These are phyloP conservation scores for Phalaenopsis equestris DNA, from an alignment of 106 monocot genomes.

Conservation along the genomic window DNA sequence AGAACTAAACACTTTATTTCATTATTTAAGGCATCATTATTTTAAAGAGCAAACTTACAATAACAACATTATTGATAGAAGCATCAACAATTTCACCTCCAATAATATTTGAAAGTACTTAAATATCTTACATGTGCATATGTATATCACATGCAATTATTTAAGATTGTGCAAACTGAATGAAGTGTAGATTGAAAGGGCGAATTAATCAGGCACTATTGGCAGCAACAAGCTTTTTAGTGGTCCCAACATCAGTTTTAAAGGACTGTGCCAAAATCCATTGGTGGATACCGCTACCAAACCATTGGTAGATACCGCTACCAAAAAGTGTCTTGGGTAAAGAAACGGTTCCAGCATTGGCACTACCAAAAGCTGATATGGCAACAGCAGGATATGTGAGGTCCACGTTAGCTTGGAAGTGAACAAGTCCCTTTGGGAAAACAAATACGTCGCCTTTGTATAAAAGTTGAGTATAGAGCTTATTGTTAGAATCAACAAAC, in stretches of 20 bases:
- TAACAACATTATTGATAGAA: too few species aligned
- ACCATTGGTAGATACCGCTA: conserved; percentile 10
- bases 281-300: conserved; percentile 10
- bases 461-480: conserved; percentile 9
- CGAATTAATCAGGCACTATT: background rate
- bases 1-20: too few species aligned
- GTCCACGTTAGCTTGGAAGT: conserved; percentile 5
- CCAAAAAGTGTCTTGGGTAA: conserved; percentile 9
- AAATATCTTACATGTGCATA: too few species aligned
- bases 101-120: too few species aligned
- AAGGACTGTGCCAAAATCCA: conserved; percentile 18
- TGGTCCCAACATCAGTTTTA: conserved; percentile 16
- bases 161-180: too few species aligned
- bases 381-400: conserved; percentile 4
- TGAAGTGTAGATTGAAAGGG: too few species aligned
- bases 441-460: conserved; percentile 15
- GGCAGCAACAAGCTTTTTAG: background rate
- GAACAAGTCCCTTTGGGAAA: conserved; percentile 21
- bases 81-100: too few species aligned
- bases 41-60: too few species aligned
- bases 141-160: too few species aligned
- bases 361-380: conserved; percentile 22
- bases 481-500: conserved; percentile 18
- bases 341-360: conserved; percentile 15
- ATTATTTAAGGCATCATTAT: too few species aligned